These are phyloP conservation scores for Lotmaria passim DNA, from an alignment of 208 protist species.

Conservation along the genomic window DNA sequence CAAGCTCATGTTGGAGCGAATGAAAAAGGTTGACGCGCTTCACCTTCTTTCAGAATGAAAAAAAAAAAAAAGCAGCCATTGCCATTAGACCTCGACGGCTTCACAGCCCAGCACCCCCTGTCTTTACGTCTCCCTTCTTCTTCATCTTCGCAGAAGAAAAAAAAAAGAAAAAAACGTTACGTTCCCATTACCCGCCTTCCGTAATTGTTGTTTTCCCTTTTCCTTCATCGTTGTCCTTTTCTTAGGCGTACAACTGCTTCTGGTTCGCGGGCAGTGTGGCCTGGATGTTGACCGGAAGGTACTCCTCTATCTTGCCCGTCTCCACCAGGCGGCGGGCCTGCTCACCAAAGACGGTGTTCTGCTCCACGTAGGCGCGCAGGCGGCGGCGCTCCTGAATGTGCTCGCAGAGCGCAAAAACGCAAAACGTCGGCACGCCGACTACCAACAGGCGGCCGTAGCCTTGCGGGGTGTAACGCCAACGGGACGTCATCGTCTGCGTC, in stretches of 20 bases:
- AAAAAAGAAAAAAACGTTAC: no score
- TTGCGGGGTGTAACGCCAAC: slow-evolving; percentile 86
- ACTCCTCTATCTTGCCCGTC: slow-evolving; percentile 87
- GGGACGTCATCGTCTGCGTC: slow-evolving; percentile 56
- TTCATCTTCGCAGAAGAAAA: slow-evolving; percentile 13
- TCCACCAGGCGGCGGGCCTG: slow-evolving; percentile 83
- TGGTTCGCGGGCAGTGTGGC: slow-evolving; percentile 68
- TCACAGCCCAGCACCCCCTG: no score
- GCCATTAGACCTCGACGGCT: no score
- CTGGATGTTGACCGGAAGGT: slow-evolving; percentile 83
- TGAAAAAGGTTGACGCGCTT: no score
- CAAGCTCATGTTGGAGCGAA: no score
- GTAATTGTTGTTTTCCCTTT: slow-evolving; percentile 1
- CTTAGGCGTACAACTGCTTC: slow-evolving; percentile 67
- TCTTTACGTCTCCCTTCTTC: no score
- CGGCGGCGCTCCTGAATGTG: slow-evolving; percentile 79
- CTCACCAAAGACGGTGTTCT: slow-evolving; percentile 92
- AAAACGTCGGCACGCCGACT: slow-evolving; percentile 79
- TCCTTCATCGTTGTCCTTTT: neutral
- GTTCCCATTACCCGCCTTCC: no score
- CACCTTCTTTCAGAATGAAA: no score
- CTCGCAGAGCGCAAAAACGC: slow-evolving; percentile 67
- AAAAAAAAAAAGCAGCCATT: no score
- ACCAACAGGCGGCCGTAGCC: slow-evolving; percentile 82
- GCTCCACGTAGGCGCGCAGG: slow-evolving; percentile 68